Evolutionary conservation across 768 basidiomycete genomes (phyloP).

Genomic region (Pleurotus sapidus): DNA sequence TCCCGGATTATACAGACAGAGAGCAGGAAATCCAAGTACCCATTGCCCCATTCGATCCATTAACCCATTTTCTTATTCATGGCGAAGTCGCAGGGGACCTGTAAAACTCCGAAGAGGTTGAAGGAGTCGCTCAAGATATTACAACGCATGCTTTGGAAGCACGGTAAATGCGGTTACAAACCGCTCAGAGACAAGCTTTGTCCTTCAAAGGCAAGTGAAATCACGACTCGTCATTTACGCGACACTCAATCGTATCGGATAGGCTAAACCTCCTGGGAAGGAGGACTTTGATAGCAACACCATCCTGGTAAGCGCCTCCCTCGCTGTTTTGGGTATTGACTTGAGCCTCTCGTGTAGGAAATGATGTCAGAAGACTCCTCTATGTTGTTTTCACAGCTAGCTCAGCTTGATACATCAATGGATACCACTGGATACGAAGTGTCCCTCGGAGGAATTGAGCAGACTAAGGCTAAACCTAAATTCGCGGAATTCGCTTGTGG

Average conservation of each 20-base stretch:
- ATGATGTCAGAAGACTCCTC: constrained; percentile 70
- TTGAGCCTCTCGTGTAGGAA: constrained; percentile 44
- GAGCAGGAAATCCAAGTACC: constrained; percentile 74
- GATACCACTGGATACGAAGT: constrained; percentile 52
- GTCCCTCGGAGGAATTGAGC: constrained; percentile 40
- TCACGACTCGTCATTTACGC: no score
- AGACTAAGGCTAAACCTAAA: constrained; percentile 63
- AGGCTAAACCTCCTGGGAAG: constrained; percentile 38
- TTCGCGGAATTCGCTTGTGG: constrained; percentile 76
- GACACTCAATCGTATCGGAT: not conserved
- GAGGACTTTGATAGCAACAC: constrained; percentile 54
- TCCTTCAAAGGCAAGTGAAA: constrained; percentile 63
- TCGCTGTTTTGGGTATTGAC: not conserved
- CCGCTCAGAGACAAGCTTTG: constrained; percentile 64
- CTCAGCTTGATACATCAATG: constrained; percentile 41
- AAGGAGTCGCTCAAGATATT: constrained; percentile 50
- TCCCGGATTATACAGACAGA: constrained; percentile 56
- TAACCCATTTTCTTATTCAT: not conserved
- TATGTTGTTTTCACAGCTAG: constrained; percentile 52
- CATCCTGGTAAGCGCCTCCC: constrained; percentile 49
- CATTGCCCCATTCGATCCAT: not conserved
- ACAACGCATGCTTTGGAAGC: constrained; percentile 63
- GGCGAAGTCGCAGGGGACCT: constrained; percentile 34
- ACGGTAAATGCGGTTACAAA: constrained; percentile 68
- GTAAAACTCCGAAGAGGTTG: constrained; percentile 75